Percentiles rank a stretch among this genome's conserved stretches.
Evolutionary conservation across 140 eudicot genomes (phyloP).

Genomic region (Ambrosia hybrid): DNA sequence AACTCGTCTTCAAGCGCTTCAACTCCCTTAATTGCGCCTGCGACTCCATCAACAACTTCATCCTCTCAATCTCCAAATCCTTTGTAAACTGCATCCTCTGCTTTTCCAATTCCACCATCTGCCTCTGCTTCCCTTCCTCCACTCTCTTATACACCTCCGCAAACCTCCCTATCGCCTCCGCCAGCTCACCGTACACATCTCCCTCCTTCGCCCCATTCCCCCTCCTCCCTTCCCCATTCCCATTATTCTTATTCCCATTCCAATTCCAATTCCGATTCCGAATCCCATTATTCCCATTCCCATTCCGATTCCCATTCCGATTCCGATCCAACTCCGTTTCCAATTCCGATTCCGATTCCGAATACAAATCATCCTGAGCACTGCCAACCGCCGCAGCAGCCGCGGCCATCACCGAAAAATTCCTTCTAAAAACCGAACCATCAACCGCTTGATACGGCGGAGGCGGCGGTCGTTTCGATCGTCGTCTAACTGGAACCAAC

Average conservation of each 20-base stretch:
- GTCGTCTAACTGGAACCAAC: conserved; percentile 62
- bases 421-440: conserved; percentile 35
- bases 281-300: too few species aligned
- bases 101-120: conserved; percentile 76
- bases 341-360: background rate
- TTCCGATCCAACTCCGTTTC: background rate
- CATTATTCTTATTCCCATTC: background rate
- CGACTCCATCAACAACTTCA: conserved; percentile 68
- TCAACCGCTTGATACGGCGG: conserved; percentile 16
- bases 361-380: conserved; percentile 37
- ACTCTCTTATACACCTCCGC: conserved; percentile 64
- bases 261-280: background rate
- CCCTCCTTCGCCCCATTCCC: conserved; percentile 19
- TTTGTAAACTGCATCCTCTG: conserved; percentile 72
- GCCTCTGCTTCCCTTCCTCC: conserved; percentile 67
- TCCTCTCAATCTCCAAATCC: conserved; percentile 77
- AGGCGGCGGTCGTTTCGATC: conserved; percentile 61
- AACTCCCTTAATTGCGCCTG: conserved; percentile 55
- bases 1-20: conserved; percentile 39
- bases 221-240: background rate
- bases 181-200: conserved; percentile 56
- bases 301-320: too few species aligned
- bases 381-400: conserved; percentile 55
- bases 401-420: conserved; percentile 67
- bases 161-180: conserved; percentile 60